Evolutionary conservation across 2,329 filamentous ascomycete species (phyloP), one percentile per base, ranked within the genome.

Genomic region (Nannizziopsis barbatae): DNA sequence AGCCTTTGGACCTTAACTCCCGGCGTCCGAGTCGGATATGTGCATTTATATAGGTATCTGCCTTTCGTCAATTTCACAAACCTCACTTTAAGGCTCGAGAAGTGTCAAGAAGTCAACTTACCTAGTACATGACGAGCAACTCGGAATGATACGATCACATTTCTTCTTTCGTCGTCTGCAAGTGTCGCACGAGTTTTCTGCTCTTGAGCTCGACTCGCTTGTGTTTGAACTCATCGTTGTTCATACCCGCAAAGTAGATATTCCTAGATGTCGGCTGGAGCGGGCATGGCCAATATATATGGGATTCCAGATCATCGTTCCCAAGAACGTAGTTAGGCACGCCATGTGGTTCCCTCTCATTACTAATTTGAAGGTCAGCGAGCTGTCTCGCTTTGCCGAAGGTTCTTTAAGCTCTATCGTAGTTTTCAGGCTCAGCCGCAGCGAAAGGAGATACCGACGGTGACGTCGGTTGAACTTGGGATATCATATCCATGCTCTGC

Each of bases 141-240:
- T 36, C 2, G 49, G 44, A 8, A 41, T 33, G 18, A 14, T 10
- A 10, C 44, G 39, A 35, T 50, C 44, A 22, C 49, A 50, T 35
- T 44, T 50, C 32, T 50, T 50, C 44, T 50, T 50, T n/a, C 49
- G 33, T 39, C 43, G 30, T 32, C 49, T 46, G 22, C 49, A 50
- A 17, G 30, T 41, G 14, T 47, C 49, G 18, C 49, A 50, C 15
- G 49, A 46, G 27, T 12, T 39, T 15, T 31, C 35, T 31, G 36
- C 44, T 15, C 5, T 17, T 15, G n/a, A 32, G 8, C 22, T 33
- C 12, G 41, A 11, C 5, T 42, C 27, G 27, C 10, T 31, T 12
- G 35, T 14, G 27, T n/a, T 36, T 9, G 22, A 27, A 36, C 31
- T 36, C 33, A 45, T 45, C 31, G 27, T 17, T 4, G 10, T 36